These are phyloP conservation scores for Aureobasidium leucospermi DNA, from an alignment of 2,329 filamentous ascomycete genomes.

Conservation along the genomic window DNA sequence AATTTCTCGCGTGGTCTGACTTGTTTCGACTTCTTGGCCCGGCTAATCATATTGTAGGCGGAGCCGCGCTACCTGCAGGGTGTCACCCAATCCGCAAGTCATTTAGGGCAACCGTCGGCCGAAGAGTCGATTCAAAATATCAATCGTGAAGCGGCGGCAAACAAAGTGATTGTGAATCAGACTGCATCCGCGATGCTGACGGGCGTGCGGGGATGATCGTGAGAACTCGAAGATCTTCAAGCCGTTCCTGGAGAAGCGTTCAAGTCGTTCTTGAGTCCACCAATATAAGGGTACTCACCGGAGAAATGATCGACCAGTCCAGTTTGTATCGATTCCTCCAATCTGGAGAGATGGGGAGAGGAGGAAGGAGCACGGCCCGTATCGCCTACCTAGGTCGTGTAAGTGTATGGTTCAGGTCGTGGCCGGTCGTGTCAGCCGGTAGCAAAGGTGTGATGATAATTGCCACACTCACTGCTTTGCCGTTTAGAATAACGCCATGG, in stretches of 20 bases:
- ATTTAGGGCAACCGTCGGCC: not conserved
- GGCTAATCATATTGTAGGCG: not conserved
- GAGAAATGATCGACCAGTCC: not conserved
- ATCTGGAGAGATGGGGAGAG: not conserved
- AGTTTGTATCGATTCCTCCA: not conserved
- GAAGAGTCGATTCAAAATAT: not conserved
- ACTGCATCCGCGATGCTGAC: not conserved
- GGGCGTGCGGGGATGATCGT: not conserved
- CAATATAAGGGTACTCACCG: not conserved
- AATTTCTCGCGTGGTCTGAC: not conserved
- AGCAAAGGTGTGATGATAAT: not conserved
- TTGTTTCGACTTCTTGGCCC: slow-evolving; percentile 1
- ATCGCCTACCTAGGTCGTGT: not conserved
- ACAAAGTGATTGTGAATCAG: not conserved
- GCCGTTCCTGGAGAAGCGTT: not conserved
- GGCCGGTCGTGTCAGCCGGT: slow-evolving; percentile 6
- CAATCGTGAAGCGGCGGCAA: not conserved
- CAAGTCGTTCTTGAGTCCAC: not conserved
- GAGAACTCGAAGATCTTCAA: not conserved
- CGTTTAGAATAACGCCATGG: not conserved
- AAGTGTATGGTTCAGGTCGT: not conserved
- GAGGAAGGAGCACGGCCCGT: not conserved
- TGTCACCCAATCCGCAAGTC: not conserved
- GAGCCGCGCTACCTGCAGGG: not conserved
- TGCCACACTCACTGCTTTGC: not conserved